Evolutionary conservation across 768 basidiomycete genomes (phyloP), one percentile per base, ranked within the genome.

Genomic region (Collybia nuda): DNA sequence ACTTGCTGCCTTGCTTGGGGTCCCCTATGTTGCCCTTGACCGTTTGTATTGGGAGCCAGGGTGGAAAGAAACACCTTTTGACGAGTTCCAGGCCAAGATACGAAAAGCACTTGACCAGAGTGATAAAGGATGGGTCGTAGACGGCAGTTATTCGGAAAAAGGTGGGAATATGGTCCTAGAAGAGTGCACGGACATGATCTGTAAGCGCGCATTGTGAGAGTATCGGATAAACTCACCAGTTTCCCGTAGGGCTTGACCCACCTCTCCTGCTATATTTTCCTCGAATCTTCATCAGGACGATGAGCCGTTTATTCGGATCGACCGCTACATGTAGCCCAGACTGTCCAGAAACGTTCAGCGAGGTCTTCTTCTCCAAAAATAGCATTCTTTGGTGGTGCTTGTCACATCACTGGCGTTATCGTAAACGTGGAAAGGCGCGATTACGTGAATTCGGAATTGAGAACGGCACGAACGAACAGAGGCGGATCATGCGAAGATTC

Each of bases 191-290:
- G 81, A 84, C 58, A 58, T 79, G 6, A 73, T 84, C 18, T 84
- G 82, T 84, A 50, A 40, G 74, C 66, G n/a, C 24, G 32, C 3
- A 3, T 32, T 32, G 17, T 46, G 14, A 29, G 15, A 40, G 47
- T 23, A 43, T 40, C 5, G 22, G 23, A 18, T 17, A 22, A 7
- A 36, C 6, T 44, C 19, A 24, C 26, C 44, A 21, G 40, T 35
- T 2, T 40, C 29, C 12, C 49, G 8, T 47, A 88, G 85, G 86
- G 86, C 67, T 88, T 18, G 85, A 87, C 55, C 84, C 85, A 6
- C 86, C 85, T 11, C 66, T 87, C 28, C 15, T 68, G 7, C 63
- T 79, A 8, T 88, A 87, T 66, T 72, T 87, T 47, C 82, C 85
- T 18, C 81, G 86, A 14, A 56, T 86, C 21, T 58, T 78, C 51